Percentiles rank a stretch among this genome's conserved stretches.
These are phyloP conservation scores for Eucalyptus melliodora DNA, from an alignment of 345 rosid genomes.

Conservation along the genomic window DNA sequence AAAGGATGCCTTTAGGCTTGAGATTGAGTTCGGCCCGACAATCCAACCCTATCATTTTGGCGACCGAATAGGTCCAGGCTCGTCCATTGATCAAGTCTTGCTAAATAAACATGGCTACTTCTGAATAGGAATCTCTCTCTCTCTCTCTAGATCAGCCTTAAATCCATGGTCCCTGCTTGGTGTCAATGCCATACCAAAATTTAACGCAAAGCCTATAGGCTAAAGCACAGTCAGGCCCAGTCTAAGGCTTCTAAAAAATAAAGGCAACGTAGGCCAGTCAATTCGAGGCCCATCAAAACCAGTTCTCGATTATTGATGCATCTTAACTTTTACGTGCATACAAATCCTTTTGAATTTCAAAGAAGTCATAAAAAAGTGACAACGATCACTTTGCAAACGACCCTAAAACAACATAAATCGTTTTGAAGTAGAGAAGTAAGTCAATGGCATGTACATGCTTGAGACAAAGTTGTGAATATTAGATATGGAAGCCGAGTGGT, in stretches of 20 bases:
- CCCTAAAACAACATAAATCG: background rate
- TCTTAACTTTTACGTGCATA: background rate
- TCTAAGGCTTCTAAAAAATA: background rate
- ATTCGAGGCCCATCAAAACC: background rate
- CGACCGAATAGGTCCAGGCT: background rate
- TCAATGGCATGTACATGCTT: background rate
- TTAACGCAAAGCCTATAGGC: background rate
- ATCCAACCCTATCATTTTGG: background rate
- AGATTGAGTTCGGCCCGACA: background rate
- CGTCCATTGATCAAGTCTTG: background rate
- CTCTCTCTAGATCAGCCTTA: background rate
- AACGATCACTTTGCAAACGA: background rate
- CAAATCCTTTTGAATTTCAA: background rate
- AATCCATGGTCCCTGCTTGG: background rate
- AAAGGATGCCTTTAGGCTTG: background rate
- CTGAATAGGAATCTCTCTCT: background rate
- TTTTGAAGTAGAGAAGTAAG: background rate
- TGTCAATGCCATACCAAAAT: background rate
- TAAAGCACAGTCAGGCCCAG: background rate
- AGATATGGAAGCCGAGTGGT: rapidly evolving
- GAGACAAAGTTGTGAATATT: background rate
- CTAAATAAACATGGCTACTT: background rate
- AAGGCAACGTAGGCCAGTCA: background rate
- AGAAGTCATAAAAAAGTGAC: background rate
- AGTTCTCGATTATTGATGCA: background rate